Evolutionary conservation across 441 rosid genomes (phyloP), one percentile per base, ranked within the genome.

Genomic region (Rhodomyrtus psidioides): DNA sequence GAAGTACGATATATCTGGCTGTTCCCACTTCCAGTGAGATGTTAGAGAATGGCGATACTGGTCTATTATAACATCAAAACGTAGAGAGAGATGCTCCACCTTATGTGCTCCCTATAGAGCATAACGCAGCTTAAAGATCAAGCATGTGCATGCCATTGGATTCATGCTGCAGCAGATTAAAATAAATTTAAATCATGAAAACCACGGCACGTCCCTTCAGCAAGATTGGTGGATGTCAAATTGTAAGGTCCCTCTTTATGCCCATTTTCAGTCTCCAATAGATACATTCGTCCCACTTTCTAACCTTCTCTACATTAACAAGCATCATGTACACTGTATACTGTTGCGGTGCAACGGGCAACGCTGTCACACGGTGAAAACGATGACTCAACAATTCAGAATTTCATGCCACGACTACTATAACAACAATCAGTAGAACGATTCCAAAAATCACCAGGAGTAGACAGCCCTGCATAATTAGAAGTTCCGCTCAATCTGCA

Each of bases 361-460:
- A 21, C 21, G 79, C 79, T 49, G 49, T 39, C 79, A 1, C 12
- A 21, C 15, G 16, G n/a, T 12, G n/a, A 70, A 70, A 70, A 12
- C 4, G 23, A 21, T 39, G n/a, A 70, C 49, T 1, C 49, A n/a
- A 44, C n/a, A 70, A 70, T 21, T 70, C 46, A 65, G 59, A 75
- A n/a, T 54, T 83, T 88, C 86, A 91, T 58, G 92, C 92, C 90
- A 90, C 90, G 16, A 94, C 89, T 27, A 92, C 89, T 55, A 93
- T 89, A 84, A 93, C 84, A 85, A 94, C 93, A 79, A 94, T 94
- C 87, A 93, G 91, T 82, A 94, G 88, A 59, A 89, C 86, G 74
- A 93, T 89, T 87, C 94, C 96, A 53, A 94, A 91, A 85, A 94
- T 94, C 86, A 94, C 90, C 54, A 93, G 60, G 55, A 94, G 91